These are phyloP conservation scores for Ligustrum vulgare DNA, from an alignment of 257 asterid genomes.

Conservation along the genomic window DNA sequence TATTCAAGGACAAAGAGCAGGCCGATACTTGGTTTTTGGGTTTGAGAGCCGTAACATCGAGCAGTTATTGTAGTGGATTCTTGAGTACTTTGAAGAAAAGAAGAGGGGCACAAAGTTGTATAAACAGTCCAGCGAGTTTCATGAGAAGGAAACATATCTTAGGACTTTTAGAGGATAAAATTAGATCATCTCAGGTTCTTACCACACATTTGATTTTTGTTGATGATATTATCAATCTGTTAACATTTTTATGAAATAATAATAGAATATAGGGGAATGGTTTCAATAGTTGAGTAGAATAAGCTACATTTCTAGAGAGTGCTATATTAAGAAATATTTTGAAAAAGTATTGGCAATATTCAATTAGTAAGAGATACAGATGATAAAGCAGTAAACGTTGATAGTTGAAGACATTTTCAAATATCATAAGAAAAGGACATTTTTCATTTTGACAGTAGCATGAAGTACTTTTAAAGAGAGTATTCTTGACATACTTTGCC, in stretches of 20 bases:
- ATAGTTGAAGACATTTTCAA: neutral
- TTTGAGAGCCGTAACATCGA: constrained; percentile 35
- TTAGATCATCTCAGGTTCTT: constrained; percentile 35
- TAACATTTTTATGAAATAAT: neutral
- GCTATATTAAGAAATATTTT: neutral
- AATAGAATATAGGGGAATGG: neutral
- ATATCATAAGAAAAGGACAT: neutral
- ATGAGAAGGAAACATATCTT: constrained; percentile 49
- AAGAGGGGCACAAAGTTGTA: constrained; percentile 51
- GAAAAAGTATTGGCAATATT: neutral
- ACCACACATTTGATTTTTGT: neutral
- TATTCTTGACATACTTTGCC: neutral
- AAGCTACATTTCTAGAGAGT: neutral
- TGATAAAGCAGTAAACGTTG: neutral
- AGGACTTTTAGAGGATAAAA: constrained; percentile 32
- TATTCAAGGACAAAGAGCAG: constrained; percentile 45
- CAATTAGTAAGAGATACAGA: neutral
- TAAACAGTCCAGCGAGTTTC: constrained; percentile 51
- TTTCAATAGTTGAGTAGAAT: neutral
- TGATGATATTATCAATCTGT: neutral
- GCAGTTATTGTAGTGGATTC: constrained; percentile 28
- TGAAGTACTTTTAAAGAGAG: neutral
- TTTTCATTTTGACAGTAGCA: neutral
- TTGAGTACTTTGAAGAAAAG: constrained; percentile 28
- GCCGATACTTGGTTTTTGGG: constrained; percentile 50